Conservation (phyloP, 306 rosid genomes). For the Castanopsis chinensis region DNA sequence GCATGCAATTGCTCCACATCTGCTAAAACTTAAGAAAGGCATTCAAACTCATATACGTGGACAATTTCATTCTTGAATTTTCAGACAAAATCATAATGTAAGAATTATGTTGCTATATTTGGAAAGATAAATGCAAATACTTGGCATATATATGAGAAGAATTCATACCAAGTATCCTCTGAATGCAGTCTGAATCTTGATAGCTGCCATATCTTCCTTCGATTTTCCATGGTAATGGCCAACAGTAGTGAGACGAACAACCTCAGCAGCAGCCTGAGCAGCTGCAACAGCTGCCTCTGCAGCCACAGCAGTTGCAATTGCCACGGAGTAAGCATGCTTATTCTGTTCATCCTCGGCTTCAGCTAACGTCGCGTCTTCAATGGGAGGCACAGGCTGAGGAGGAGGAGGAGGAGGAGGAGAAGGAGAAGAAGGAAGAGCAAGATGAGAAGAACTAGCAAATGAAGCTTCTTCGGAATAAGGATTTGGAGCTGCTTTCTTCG, state of each 20-base stretch:
- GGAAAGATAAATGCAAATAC: background rate
- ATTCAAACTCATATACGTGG: background rate
- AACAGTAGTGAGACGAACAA: constrained; percentile 38
- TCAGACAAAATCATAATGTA: background rate
- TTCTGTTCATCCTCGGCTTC: constrained; percentile 53
- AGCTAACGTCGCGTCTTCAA: constrained; percentile 26
- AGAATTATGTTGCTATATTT: constrained; percentile 1
- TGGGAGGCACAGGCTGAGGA: constrained; percentile 35
- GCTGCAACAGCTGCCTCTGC: constrained; percentile 92
- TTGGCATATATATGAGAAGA: background rate
- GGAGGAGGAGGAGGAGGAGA: constrained; percentile 27
- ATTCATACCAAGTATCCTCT: constrained; percentile 71
- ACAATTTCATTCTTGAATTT: background rate
- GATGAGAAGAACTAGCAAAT: constrained; percentile 25
- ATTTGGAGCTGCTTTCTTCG: constrained; percentile 28
- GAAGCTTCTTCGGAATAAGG: constrained; percentile 20
- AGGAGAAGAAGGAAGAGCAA: background rate
- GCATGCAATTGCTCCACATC: background rate
- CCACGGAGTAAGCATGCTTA: constrained; percentile 74
- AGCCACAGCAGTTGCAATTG: constrained; percentile 74
- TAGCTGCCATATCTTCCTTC: constrained; percentile 58
- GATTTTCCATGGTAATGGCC: constrained; percentile 35
- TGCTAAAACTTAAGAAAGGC: background rate
- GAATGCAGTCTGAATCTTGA: constrained; percentile 66
- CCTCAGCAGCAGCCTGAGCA: constrained; percentile 74